These are phyloP conservation scores for Ceratocystis cubensis DNA, from an alignment of 2,329 filamentous ascomycete genomes.

Conservation along the genomic window DNA sequence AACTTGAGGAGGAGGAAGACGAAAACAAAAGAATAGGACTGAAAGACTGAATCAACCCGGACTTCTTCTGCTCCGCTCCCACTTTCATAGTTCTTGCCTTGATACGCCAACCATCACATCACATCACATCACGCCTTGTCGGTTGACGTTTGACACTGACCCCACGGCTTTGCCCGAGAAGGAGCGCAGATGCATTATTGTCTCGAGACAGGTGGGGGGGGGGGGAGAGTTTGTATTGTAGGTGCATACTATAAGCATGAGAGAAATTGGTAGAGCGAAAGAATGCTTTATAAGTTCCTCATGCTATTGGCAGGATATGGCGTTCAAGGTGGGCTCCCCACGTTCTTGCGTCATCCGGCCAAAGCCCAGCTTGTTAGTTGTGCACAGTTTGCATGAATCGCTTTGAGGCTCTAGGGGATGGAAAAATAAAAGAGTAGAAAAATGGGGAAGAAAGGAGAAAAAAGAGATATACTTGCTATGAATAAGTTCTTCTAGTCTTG, in stretches of 20 bases:
- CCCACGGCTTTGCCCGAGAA: constrained; percentile 4
- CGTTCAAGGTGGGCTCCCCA: neutral
- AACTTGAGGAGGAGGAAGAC: neutral
- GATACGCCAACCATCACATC: neutral
- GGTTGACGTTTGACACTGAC: constrained; percentile 4
- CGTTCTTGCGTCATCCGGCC: neutral
- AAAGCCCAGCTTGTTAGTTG: no score
- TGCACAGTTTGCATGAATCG: no score
- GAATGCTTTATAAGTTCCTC: no score
- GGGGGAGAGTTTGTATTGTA: no score
- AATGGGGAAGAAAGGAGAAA: neutral
- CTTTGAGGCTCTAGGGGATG: neutral
- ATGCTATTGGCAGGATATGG: neutral
- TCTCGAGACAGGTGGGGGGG: neutral
- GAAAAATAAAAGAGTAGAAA: neutral
- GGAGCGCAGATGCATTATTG: neutral
- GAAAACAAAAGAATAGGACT: neutral
- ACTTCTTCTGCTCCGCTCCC: neutral
- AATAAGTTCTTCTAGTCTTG: no score
- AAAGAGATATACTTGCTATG: neutral
- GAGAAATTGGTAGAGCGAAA: no score
- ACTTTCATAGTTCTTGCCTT: neutral
- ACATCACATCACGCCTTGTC: neutral
- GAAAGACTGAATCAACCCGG: neutral
- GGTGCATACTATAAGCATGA: no score